Evolutionary conservation across 768 basidiomycete genomes (phyloP), one percentile per base, ranked within the genome.

Genomic region (Naganishia antarctica): DNA sequence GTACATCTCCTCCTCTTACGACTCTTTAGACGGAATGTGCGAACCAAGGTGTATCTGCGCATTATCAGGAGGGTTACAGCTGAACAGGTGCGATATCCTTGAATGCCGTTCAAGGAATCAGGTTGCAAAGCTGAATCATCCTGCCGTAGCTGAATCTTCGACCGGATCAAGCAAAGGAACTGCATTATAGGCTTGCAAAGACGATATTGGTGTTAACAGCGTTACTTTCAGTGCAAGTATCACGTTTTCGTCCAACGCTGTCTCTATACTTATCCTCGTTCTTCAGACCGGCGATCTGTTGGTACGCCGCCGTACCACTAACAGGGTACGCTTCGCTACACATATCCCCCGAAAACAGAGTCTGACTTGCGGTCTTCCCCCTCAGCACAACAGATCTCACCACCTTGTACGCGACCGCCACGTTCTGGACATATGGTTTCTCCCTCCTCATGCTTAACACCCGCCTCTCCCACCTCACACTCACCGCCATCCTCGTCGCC

Each of bases 381-480:
- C 63, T 28, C 66, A 90, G 91, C 25, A 81, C 91, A 28, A 87
- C 86, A 69, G 90, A 92, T 77, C 84, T 92, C 28, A 93, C 90
- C 32, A 77, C 79, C 0, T 84, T 91, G 28, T 91, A 89, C 85
- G 93, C 94, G 73, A 86, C 88, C 8, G 89, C 88, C 70, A 87
- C 89, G 0, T 92, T 97, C 80, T 92, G 91, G 76, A 88, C 89
- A 5, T 98, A 97, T 73, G 74, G 91, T 28, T 84, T 97, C 74
- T 84, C 86, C n/a, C 84, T 92, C 66, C 40, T 74, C 41, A 67
- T 78, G 26, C 68, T 78, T 3, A 48, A 70, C 40, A 67, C 68
- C 49, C 84, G 84, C 69, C 70, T 91, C 2, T 85, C 86, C 86
- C 87, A 87, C 83, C 88, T 66, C 68, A 81, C 16, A 80, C 83